A percentile compares a stretch with the other conserved stretches of the same genome.
These are phyloP conservation scores for Leccinum barrowsii DNA, from an alignment of 768 basidiomycete species.

Conservation along the genomic window DNA sequence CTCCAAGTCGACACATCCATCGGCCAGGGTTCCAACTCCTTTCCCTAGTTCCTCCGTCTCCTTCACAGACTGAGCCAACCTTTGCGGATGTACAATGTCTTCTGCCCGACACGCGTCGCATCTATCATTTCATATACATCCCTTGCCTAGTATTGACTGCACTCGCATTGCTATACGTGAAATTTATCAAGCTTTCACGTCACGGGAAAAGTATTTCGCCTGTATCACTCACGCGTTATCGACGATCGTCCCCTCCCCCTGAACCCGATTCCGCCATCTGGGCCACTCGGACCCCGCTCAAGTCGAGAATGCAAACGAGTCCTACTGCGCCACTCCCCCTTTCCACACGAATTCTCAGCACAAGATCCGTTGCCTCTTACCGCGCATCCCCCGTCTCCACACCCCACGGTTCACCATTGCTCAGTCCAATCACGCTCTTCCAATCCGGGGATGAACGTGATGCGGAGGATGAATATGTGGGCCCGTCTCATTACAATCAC, in stretches of 20 bases:
- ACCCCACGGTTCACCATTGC: conserved; percentile 38
- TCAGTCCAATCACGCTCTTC: conserved; percentile 35
- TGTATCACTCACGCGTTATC: conserved; percentile 32
- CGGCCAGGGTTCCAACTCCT: conserved; percentile 85
- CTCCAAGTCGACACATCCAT: conserved; percentile 66
- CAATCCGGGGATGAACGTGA: conserved; percentile 45
- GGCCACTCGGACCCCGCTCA: conserved; percentile 43
- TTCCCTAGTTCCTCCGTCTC: conserved; percentile 47
- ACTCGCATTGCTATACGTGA: conserved; percentile 43
- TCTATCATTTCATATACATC: conserved; percentile 62
- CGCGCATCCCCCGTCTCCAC: conserved; percentile 38
- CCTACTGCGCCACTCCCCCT: conserved; percentile 38
- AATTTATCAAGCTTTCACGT: conserved; percentile 28
- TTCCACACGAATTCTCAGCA: conserved; percentile 39
- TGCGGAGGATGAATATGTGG: conserved; percentile 40
- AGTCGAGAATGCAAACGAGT: conserved; percentile 35
- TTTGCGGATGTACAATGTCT: conserved; percentile 68
- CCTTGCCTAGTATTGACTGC: conserved; percentile 57
- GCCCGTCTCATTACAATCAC: conserved; percentile 47
- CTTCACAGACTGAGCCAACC: conserved; percentile 35
- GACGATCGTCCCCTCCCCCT: conserved; percentile 19
- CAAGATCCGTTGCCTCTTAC: conserved; percentile 33
- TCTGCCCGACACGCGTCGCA: conserved; percentile 67
- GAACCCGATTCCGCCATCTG: conserved; percentile 38
- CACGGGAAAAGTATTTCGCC: conserved; percentile 24